Percentiles rank a stretch among this genome's conserved stretches.
phyloP scores from a whole-genome alignment of 1,139 yeast genomes.

The Geotrichum restrictum region DNA sequence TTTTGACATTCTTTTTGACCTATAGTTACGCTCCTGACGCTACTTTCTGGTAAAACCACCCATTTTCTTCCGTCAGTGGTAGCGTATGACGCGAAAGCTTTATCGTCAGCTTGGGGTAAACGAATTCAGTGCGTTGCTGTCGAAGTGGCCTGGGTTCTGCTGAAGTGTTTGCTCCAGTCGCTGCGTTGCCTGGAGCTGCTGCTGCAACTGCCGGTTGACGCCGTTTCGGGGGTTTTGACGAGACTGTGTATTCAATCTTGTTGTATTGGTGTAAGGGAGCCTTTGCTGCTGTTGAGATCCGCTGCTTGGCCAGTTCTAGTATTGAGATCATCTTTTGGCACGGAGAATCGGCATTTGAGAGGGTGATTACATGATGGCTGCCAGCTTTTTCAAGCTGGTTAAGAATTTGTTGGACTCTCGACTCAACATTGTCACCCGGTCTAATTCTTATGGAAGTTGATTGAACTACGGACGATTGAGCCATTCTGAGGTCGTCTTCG shows the following conservation, averaged over 20 bases:
- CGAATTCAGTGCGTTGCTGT: constrained; percentile 2
- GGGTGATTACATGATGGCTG: constrained; percentile 14
- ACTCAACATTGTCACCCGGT: constrained; percentile 25
- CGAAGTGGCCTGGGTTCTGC: constrained; percentile 5
- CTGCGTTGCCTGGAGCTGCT: neutral
- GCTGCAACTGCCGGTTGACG: too few species aligned
- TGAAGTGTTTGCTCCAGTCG: neutral
- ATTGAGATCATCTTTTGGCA: constrained; percentile 32
- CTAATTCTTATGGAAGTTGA: constrained; percentile 12
- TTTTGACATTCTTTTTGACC: too few species aligned
- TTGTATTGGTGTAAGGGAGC: constrained; percentile 27
- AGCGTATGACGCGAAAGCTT: constrained; percentile 14
- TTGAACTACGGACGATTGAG: neutral
- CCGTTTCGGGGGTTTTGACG: constrained; percentile 10
- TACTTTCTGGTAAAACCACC: constrained; percentile 12
- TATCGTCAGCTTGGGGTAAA: constrained; percentile 9
- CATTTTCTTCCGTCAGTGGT: constrained; percentile 12
- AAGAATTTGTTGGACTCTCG: constrained; percentile 19
- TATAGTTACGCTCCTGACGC: neutral
- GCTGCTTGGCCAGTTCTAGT: constrained; percentile 29
- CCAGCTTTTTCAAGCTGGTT: constrained; percentile 9
- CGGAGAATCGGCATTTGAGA: constrained; percentile 24
- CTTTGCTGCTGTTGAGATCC: constrained; percentile 13
- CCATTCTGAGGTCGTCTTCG: too few species aligned
- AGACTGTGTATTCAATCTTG: constrained; percentile 7